These are phyloP conservation scores for Venturia carpophila DNA, from an alignment of 2,329 filamentous ascomycete species.

Conservation along the genomic window DNA sequence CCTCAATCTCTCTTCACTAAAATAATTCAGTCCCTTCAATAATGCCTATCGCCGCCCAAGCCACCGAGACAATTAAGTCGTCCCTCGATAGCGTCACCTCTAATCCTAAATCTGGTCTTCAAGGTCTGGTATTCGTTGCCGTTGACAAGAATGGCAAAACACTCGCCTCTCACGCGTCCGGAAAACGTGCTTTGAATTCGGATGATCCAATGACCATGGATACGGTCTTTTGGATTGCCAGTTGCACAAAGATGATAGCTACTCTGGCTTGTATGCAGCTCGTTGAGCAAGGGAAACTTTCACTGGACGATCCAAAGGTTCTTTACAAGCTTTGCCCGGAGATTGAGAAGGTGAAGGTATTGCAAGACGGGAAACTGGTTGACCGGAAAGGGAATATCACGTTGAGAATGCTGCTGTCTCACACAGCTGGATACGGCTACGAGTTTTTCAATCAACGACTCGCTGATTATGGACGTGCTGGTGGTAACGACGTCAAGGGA, in stretches of 20 bases:
- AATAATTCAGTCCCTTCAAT: not conserved
- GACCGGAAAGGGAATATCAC: conserved; percentile 41
- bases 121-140: conserved; percentile 40
- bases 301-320: conserved; percentile 29
- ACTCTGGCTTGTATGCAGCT: conserved; percentile 30
- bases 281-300: conserved; percentile 31
- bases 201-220: conserved; percentile 51
- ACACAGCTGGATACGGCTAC: conserved; percentile 47
- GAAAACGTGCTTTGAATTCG: conserved; percentile 33
- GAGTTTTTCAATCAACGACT: conserved; percentile 46
- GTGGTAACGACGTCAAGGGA: conserved; percentile 12
- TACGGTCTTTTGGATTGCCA: conserved; percentile 52
- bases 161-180: conserved; percentile 36
- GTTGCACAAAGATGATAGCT: conserved; percentile 38
- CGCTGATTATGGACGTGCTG: conserved; percentile 31
- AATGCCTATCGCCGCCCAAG: conserved; percentile 23
- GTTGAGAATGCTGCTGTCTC: conserved; percentile 42
- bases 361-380: conserved; percentile 25
- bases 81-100: conserved; percentile 33
- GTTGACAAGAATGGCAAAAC: conserved; percentile 43
- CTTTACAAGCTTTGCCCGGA: conserved; percentile 30
- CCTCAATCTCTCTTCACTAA: not conserved
- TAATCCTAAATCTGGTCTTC: conserved; percentile 36
- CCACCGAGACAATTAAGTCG: conserved; percentile 30
- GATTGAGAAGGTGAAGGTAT: conserved; percentile 35